Percentiles rank a stretch among this genome's conserved stretches.
Conservation (phyloP, 2,329 filamentous ascomycete species). For the Aspergillus sclerotialis region DNA sequence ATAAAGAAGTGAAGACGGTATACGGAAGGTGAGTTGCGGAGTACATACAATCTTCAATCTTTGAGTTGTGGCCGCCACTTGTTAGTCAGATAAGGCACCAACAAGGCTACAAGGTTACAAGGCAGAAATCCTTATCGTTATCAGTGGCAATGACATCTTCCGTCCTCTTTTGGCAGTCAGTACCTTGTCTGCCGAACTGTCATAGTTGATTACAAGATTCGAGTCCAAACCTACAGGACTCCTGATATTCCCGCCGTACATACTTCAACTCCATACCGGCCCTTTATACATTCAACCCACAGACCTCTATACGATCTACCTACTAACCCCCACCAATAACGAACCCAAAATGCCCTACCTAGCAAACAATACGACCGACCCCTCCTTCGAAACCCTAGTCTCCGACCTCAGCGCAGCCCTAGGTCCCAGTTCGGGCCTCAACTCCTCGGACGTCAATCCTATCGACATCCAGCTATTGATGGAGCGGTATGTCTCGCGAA, state of each 20-base stretch:
- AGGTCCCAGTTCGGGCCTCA: conserved; percentile 73
- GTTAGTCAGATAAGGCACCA: conserved; percentile 14
- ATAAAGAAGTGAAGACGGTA: too few relatives aligned
- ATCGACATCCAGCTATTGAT: conserved; percentile 65
- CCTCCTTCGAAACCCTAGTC: conserved; percentile 62
- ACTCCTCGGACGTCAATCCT: conserved; percentile 74
- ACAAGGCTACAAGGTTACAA: too few relatives aligned
- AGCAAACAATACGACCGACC: conserved; percentile 10
- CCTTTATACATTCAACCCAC: too few relatives aligned
- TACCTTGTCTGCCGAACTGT: too few relatives aligned
- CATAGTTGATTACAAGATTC: too few relatives aligned
- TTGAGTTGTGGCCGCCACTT: conserved; percentile 28
- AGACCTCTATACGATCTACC: too few relatives aligned
- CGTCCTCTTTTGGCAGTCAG: too few relatives aligned
- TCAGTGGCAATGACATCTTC: too few relatives aligned
- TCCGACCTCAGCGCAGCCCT: conserved; percentile 65
- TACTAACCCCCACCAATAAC: conserved; percentile 4
- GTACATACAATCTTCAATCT: conserved; percentile 9
- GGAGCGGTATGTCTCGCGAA: conserved; percentile 62
- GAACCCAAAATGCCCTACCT: conserved; percentile 3
- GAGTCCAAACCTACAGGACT: too few relatives aligned
- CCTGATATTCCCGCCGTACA: too few relatives aligned
- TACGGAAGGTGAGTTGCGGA: not conserved
- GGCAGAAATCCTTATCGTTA: too few relatives aligned
- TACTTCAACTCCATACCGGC: too few relatives aligned